Evolutionary conservation across 2,329 filamentous ascomycete species (phyloP), one percentile per base, ranked within the genome.

Genomic region (Colletotrichum tropicale): DNA sequence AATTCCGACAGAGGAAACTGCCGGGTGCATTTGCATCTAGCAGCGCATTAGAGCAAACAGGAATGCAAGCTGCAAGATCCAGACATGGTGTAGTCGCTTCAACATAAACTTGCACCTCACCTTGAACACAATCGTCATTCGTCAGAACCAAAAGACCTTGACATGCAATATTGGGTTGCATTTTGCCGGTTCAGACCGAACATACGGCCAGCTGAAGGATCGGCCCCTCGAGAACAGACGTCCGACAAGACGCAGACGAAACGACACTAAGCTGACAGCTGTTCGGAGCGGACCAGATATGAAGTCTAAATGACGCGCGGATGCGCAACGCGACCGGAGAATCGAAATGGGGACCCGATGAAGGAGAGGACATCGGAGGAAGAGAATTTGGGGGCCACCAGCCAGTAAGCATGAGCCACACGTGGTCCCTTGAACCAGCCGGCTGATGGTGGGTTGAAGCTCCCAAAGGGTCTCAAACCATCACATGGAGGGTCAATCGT

Each of bases 201-300:
- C 9, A 8, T 24, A 24, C 30, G 55, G 58, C 58, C 52, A 21
- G 58, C 52, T 55, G 21, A 30, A 52, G 16, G 61, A 69, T 34
- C 58, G 36, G 8, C 26, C 26, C 16, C 62, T 36, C 18, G 74
- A 34, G 70, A 73, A 76, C 74, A 76, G 74, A 76, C 48, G 70
- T 60, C 74, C 56, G 65, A 76, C 48, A 68, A 52, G 58, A 68
- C 58, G 48, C 58, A 61, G 58, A 21, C 74, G 74, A 76, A 76
- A 76, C 74, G 64, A 34, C 9, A 32, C 65, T 74, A 69, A 21
- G 24, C 56, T 76, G 74, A 69, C 56, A 75, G 73, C 38, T 68
- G 43, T 36, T 73, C 62, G 64, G 73, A 15, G n/a, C 55, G 24
- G 18, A 36, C 66, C 28, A 38, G 36, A 30, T 26, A 60, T 48